Evolutionary conservation across 805 yeast species (phyloP).

Genomic region (Cyberlindnera mycetangii): DNA sequence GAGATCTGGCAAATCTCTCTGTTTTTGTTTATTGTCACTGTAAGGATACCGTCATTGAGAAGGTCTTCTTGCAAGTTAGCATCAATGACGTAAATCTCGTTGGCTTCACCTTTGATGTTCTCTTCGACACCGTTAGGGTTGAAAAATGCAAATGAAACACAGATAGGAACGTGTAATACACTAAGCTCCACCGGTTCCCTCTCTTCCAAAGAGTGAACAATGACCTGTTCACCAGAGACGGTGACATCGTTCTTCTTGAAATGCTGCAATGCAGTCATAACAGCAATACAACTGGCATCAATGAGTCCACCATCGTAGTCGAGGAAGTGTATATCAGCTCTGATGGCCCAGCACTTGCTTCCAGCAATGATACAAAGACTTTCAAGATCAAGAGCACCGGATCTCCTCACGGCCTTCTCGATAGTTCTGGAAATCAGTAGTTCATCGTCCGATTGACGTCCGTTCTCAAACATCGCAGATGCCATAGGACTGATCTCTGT

Average conservation of each 20-base stretch:
- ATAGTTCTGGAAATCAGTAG: constrained; percentile 75
- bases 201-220: constrained; percentile 70
- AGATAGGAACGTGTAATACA: constrained; percentile 83
- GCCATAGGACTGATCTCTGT: constrained; percentile 93
- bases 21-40: constrained; percentile 85
- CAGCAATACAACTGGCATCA: constrained; percentile 89
- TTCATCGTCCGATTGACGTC: constrained; percentile 73
- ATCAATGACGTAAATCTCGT: constrained; percentile 67
- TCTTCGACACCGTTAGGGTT: constrained; percentile 63
- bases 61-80: constrained; percentile 75
- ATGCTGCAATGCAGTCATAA: constrained; percentile 80
- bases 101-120: constrained; percentile 64
- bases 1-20: constrained; percentile 87
- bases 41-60: constrained; percentile 72
- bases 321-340: constrained; percentile 86
- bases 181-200: constrained; percentile 86
- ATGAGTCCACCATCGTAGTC: constrained; percentile 92
- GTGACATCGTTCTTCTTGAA: constrained; percentile 82
- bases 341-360: constrained; percentile 82
- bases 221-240: constrained; percentile 59
- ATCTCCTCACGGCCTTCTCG: constrained; percentile 88
- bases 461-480: constrained; percentile 74
- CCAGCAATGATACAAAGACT: constrained; percentile 90
- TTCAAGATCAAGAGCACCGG: constrained; percentile 89
- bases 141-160: constrained; percentile 85